These are phyloP conservation scores for Termitomyces sp. DNA, from an alignment of 768 basidiomycete species.

Conservation along the genomic window DNA sequence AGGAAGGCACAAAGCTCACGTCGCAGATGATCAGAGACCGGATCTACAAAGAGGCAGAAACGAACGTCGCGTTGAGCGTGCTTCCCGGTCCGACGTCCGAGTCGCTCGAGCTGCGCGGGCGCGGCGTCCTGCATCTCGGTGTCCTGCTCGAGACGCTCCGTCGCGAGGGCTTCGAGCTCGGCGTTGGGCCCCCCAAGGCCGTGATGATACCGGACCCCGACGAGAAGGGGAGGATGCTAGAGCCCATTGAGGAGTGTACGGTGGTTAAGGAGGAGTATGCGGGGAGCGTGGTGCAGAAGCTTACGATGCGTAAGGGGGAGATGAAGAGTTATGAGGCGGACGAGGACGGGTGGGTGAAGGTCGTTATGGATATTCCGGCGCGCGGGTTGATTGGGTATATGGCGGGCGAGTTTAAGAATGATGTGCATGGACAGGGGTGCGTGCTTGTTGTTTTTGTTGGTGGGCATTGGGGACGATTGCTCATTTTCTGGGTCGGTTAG, in stretches of 20 bases:
- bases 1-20: constrained; percentile 45
- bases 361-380: constrained; percentile 46
- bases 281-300: constrained; percentile 43
- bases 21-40: constrained; percentile 46
- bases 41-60: constrained; percentile 45
- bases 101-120: constrained; percentile 44
- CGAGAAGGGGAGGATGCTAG: constrained; percentile 31
- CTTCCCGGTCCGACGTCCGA: constrained; percentile 48
- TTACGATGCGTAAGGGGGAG: constrained; percentile 47
- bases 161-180: constrained; percentile 45
- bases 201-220: constrained; percentile 43
- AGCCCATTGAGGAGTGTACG: constrained; percentile 45
- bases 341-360: constrained; percentile 43
- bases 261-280: constrained; percentile 46
- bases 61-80: constrained; percentile 47
- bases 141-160: constrained; percentile 47
- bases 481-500: too few relatives aligned
- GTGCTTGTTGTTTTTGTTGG: too few relatives aligned
- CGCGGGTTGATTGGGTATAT: constrained; percentile 48
- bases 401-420: constrained; percentile 49
- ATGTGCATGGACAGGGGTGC: constrained; percentile 47
- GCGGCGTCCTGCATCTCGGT: constrained; percentile 48
- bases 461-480: too few relatives aligned
- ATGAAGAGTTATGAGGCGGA: constrained; percentile 44
- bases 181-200: constrained; percentile 46